These are phyloP conservation scores for Fulvia fulva DNA, from an alignment of 2,329 filamentous ascomycete genomes.

Conservation along the genomic window DNA sequence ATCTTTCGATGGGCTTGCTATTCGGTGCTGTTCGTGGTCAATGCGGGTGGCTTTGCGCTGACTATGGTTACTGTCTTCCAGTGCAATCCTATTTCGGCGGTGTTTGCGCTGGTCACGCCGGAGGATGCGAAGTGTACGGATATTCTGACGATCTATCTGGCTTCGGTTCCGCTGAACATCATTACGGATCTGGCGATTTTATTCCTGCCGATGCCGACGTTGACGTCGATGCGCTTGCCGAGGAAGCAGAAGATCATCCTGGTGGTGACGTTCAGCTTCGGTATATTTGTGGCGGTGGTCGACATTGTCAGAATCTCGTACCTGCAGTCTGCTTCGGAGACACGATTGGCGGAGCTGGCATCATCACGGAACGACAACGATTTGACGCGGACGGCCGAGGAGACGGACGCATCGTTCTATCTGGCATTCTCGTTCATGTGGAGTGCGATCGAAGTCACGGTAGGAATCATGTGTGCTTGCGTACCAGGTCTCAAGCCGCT, in stretches of 20 bases:
- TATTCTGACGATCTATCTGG: slow-evolving; percentile 61
- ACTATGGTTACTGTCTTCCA: slow-evolving; percentile 87
- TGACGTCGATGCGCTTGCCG: slow-evolving; percentile 81
- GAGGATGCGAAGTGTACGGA: slow-evolving; percentile 53
- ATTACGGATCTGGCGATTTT: slow-evolving; percentile 86
- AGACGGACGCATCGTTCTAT: slow-evolving; percentile 61
- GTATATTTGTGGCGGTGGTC: slow-evolving; percentile 81
- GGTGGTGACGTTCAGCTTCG: slow-evolving; percentile 78
- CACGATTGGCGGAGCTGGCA: slow-evolving; percentile 41
- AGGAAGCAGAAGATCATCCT: slow-evolving; percentile 83
- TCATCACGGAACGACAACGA: not conserved
- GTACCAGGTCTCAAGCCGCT: slow-evolving; percentile 90
- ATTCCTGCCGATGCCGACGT: slow-evolving; percentile 79
- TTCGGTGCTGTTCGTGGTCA: slow-evolving; percentile 71
- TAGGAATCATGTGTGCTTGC: slow-evolving; percentile 85
- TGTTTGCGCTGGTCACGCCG: slow-evolving; percentile 54
- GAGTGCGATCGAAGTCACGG: slow-evolving; percentile 86
- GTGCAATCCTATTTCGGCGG: slow-evolving; percentile 69
- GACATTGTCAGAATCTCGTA: slow-evolving; percentile 89
- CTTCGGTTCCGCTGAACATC: slow-evolving; percentile 84
- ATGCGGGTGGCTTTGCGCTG: slow-evolving; percentile 70
- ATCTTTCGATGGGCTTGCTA: slow-evolving; percentile 81
- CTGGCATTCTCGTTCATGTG: slow-evolving; percentile 79
- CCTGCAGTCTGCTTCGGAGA: slow-evolving; percentile 65
- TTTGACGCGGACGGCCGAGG: slow-evolving; percentile 34